Base-by-base conservation (phyloP, 2,329 filamentous ascomycete species). In the Lachnellula arida region DNA sequence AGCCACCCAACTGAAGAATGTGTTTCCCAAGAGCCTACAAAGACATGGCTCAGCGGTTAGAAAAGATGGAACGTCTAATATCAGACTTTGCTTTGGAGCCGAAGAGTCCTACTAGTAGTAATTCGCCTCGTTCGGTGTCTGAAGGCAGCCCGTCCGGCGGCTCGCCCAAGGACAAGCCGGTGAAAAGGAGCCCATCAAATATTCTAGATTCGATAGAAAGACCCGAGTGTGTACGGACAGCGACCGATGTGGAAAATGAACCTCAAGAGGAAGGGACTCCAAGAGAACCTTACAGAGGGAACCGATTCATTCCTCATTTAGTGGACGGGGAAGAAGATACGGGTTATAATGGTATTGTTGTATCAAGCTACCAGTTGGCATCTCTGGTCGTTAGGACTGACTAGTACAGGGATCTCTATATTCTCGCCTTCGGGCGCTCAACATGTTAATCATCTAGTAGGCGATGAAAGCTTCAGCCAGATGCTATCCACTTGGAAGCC, bases 61-160 rank as follows among this genome's bases (percentile, higher is more conserved):
- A 53, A 19, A 60, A 58, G 47, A 60, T 60, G 58, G 58, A 60
- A 40, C 46, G 58, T 40, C 42, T 60, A 14, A 57, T 57, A 28
- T 57, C 55, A 43, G 55, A 57, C 43, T 54, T 57, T 49, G 55
- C 47, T 37, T 4, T 52, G 3, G 39, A 46, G 11, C 51, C 48
- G 6, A 52, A 46, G 47, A 35, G 46, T 11, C 22, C 22, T 42
- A 50, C 54, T 25, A 47, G 49, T 22, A 47, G 55, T 39, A n/a
- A 42, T 17, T 54, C 40, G 28, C 39, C 54, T 49, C 52, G 53
- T 25, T 39, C 50, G 32, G 39, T 53, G 6, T 58, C 56, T 19
- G 53, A 56, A 40, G 44, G 23, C 32, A 57, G 46, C 25, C 17
- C 34, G 12, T 44, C 47, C 23, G 55, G 51, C 3, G 25, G 14